Base-by-base conservation (phyloP, 305 asterid genomes). In the Lippia alba region DNA sequence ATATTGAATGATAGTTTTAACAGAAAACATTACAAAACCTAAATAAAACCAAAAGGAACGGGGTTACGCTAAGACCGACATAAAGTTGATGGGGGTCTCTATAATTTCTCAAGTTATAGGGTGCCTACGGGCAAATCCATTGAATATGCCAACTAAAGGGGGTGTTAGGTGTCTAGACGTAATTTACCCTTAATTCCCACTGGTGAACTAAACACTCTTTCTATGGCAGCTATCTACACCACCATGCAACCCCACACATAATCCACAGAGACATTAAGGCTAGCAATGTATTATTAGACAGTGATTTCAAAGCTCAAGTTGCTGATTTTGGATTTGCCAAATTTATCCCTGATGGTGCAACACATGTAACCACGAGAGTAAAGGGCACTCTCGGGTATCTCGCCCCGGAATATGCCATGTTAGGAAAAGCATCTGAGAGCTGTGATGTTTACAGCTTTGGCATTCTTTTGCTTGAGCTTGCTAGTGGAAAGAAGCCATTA, bases 301-400 rank as follows among this genome's bases (percentile, higher is more conserved):
- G 76, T 1, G 85, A 87, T 72, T 89, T 89, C 78, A 80, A 81
- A 60, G 94, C 96, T 60, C 84, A 71, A 74, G 94, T 89, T 64
- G 87, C 96, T 12, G 96, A 89, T 76, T 89, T 89, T 32, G 94
- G 94, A 48, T 89, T 89, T 20, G 91, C 94, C 3, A 87, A 82
- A 74, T 80, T 89, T 53, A 81, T 89, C 17, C 96, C 96, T 0
- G 96, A 89, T n/a, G 96, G 90, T 0, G 91, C 94, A 1, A 89
- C 96, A 1, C 94, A 87, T 40, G 96, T 87, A 40, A 89, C 96
- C 72, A 89, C 91, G 16, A 64, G 79, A 34, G 89, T 84, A 1
- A 87, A 87, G 82, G 96, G 96, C 17, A 86, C 96, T 24, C 90
- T 87, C 2, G 96, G 96, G 71, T 87, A 89, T 64, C 91, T 89